Evolutionary conservation across 768 basidiomycete species (phyloP).

Genomic region (Rossbeevera mucosa): DNA sequence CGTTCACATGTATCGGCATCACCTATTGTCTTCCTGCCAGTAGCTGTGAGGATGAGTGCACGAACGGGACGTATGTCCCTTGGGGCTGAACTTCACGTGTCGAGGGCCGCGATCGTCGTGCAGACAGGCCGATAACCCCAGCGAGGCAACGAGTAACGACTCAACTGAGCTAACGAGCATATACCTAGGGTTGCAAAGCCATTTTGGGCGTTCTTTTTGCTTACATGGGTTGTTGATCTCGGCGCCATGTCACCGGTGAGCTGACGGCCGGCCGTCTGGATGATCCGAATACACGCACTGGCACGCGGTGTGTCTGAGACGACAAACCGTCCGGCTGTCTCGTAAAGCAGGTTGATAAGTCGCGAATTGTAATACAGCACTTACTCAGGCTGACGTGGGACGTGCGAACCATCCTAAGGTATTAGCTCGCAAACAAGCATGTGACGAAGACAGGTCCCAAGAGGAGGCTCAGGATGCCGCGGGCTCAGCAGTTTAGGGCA

Average conservation of each 20-base stretch:
- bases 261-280: background rate
- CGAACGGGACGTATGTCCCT: background rate
- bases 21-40: background rate
- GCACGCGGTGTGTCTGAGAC: background rate
- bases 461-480: background rate
- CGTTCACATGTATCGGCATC: background rate
- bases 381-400: conserved; percentile 4
- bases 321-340: background rate
- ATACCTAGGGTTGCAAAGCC: background rate
- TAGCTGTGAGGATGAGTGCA: background rate
- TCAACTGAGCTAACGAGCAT: background rate
- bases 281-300: background rate
- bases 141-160: background rate
- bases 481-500: background rate
- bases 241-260: background rate
- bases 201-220: background rate
- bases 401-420: background rate
- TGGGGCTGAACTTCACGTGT: background rate
- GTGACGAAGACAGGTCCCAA: background rate
- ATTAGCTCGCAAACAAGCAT: background rate
- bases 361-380: background rate
- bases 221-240: conserved; percentile 4
- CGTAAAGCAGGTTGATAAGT: conserved; percentile 1
- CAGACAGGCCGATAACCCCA: background rate
- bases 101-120: background rate